Evolutionary conservation across 2,329 filamentous ascomycete genomes (phyloP).

Genomic region (Monosporascus sp.): DNA sequence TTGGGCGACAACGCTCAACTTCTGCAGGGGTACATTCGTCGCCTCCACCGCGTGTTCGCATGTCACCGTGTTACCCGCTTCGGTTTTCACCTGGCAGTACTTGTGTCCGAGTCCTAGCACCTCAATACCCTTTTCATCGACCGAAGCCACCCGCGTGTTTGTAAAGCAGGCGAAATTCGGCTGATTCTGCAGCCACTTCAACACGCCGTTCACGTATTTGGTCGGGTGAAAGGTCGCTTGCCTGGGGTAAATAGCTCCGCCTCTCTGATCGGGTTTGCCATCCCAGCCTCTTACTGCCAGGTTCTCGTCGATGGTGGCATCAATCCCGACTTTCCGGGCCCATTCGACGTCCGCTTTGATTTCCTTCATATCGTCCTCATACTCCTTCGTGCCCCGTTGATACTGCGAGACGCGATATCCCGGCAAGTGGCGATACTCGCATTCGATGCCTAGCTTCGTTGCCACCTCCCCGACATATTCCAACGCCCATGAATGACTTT

Average conservation of each 20-base stretch:
- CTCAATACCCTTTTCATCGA: constrained; percentile 43
- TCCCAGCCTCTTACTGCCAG: constrained; percentile 47
- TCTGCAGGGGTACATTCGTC: constrained; percentile 50
- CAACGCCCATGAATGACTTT: constrained; percentile 50
- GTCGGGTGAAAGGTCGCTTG: constrained; percentile 55
- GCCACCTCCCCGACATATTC: constrained; percentile 45
- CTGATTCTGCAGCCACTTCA: constrained; percentile 45
- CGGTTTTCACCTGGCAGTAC: constrained; percentile 39
- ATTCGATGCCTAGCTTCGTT: constrained; percentile 44
- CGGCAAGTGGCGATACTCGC: constrained; percentile 47
- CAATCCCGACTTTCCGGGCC: constrained; percentile 37
- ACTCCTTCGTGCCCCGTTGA: constrained; percentile 31
- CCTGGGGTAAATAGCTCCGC: constrained; percentile 37
- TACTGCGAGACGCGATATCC: constrained; percentile 48
- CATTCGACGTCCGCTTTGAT: constrained; percentile 40
- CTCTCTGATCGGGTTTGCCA: constrained; percentile 44
- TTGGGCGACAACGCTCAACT: constrained; percentile 45
- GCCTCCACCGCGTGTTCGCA: constrained; percentile 46
- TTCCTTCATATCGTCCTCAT: constrained; percentile 38
- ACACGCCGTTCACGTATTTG: constrained; percentile 46
- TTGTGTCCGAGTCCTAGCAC: constrained; percentile 39
- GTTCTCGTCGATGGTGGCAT: constrained; percentile 35
- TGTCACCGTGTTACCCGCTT: constrained; percentile 39
- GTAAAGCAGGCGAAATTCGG: constrained; percentile 49
- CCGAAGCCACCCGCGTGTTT: constrained; percentile 40